Evolutionary conservation across 495 filamentous ascomycete species (phyloP).

Genomic region (Penicillium pancosmium): DNA sequence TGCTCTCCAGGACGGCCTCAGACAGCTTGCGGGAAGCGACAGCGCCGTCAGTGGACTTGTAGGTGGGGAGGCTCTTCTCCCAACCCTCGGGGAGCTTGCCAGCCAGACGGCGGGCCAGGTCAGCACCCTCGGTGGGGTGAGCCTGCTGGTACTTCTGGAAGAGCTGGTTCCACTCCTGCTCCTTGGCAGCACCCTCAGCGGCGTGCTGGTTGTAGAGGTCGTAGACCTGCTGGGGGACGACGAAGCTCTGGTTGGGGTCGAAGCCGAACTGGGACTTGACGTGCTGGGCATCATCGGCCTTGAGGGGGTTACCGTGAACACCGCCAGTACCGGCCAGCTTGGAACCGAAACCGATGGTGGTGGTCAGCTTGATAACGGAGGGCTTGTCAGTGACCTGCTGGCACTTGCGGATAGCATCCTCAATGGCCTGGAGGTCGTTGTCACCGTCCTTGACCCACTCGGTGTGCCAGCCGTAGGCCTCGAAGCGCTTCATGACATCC

Average conservation of each 20-base stretch:
- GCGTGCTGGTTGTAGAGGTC: slow-evolving; percentile 83
- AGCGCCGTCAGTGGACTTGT: slow-evolving; percentile 84
- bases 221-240: slow-evolving; percentile 92
- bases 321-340: slow-evolving; percentile 89
- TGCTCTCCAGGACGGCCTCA: slow-evolving; percentile 87
- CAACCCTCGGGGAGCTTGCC: slow-evolving; percentile 93
- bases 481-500: slow-evolving; percentile 93
- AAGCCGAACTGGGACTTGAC: slow-evolving; percentile 96
- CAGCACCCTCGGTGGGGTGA: slow-evolving; percentile 74
- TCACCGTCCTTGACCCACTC: slow-evolving; percentile 88
- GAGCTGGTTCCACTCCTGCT: slow-evolving; percentile 94
- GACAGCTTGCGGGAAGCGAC: slow-evolving; percentile 93
- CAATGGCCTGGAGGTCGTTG: slow-evolving; percentile 84
- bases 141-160: slow-evolving; percentile 81
- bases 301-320: slow-evolving; percentile 94
- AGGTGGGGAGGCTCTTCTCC: slow-evolving; percentile 91
- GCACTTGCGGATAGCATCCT: slow-evolving; percentile 81
- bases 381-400: slow-evolving; percentile 94
- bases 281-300: slow-evolving; percentile 86
- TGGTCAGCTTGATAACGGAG: slow-evolving; percentile 93
- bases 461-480: slow-evolving; percentile 96
- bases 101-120: slow-evolving; percentile 78
- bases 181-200: slow-evolving; percentile 81
- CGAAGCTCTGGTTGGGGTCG: slow-evolving; percentile 91
- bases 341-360: slow-evolving; percentile 97